Conservation (phyloP, 805 yeast species). For the Saccharomycopsis capsularis region DNA sequence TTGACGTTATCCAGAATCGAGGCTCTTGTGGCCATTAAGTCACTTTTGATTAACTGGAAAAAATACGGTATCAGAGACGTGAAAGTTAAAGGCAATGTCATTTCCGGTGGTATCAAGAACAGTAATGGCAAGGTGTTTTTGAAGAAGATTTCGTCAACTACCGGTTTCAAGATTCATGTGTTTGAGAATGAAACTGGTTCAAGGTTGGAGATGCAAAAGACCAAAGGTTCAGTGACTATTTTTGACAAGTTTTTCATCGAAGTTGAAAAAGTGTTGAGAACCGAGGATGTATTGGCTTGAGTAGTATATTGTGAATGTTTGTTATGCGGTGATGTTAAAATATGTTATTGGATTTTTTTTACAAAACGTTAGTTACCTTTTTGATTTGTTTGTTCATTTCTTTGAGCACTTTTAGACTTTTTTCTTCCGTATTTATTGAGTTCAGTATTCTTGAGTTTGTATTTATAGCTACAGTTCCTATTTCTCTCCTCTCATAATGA, state of each 20-base stretch:
- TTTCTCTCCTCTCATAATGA: no score
- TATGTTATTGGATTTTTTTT: no score
- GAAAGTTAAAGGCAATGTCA: slow-evolving; percentile 15
- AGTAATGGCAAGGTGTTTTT: slow-evolving; percentile 9
- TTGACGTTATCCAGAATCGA: slow-evolving; percentile 16
- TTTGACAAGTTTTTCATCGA: slow-evolving; percentile 19
- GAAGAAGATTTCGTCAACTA: slow-evolving; percentile 11
- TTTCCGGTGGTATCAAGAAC: slow-evolving; percentile 17
- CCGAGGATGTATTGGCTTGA: slow-evolving; percentile 11
- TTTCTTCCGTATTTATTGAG: no score
- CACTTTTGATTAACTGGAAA: slow-evolving; percentile 25
- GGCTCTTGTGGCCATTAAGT: slow-evolving; percentile 17
- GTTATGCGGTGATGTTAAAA: no score
- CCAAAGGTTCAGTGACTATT: slow-evolving; percentile 14
- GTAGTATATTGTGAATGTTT: no score
- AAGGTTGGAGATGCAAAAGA: slow-evolving; percentile 15
- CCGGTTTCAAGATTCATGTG: slow-evolving; percentile 16
- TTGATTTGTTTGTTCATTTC: no score
- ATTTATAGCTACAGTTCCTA: no score
- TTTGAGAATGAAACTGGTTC: slow-evolving; percentile 12
- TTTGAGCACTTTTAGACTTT: no score
- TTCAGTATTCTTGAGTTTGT: no score
- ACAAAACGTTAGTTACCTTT: no score
- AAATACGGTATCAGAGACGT: slow-evolving; percentile 27
- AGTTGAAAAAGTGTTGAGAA: slow-evolving; percentile 15